Evolutionary conservation across 2,329 filamentous ascomycete genomes (phyloP).

Genomic region (Talaromyces sp.): DNA sequence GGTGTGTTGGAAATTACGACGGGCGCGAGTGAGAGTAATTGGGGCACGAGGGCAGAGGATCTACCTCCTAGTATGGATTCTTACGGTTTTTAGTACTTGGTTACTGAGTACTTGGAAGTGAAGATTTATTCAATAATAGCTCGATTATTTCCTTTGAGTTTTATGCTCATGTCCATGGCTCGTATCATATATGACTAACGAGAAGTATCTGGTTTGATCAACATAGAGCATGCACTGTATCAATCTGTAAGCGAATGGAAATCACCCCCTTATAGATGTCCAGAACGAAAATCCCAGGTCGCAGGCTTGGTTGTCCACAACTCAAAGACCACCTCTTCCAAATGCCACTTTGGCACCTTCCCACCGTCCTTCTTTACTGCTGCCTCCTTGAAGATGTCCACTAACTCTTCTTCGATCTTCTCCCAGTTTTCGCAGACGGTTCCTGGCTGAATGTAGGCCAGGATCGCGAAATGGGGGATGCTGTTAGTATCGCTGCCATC

Average conservation of each 20-base stretch:
- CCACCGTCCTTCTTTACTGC: neutral
- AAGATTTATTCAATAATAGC: neutral
- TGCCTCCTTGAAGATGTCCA: constrained; percentile 7
- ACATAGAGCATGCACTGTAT: neutral
- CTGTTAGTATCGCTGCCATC: neutral
- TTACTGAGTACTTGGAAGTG: neutral
- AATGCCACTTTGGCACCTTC: neutral
- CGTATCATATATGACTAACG: neutral
- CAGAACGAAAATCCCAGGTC: neutral
- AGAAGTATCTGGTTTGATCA: neutral
- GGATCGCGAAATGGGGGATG: neutral
- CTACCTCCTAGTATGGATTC: constrained; percentile 55
- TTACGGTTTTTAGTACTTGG: constrained; percentile 9
- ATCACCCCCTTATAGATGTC: neutral
- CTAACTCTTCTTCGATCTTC: neutral
- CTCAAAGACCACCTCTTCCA: constrained; percentile 5
- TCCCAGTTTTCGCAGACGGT: neutral
- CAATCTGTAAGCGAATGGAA: neutral
- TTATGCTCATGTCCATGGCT: neutral
- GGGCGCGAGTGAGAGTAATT: constrained; percentile 61
- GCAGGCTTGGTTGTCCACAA: neutral
- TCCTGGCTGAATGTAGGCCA: constrained; percentile 8
- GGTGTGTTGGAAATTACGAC: constrained; percentile 59
- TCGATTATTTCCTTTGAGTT: neutral
- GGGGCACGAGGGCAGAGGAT: constrained; percentile 58